Conservation (phyloP, 2,329 filamentous ascomycete genomes). For the Nemania diffusa region DNA sequence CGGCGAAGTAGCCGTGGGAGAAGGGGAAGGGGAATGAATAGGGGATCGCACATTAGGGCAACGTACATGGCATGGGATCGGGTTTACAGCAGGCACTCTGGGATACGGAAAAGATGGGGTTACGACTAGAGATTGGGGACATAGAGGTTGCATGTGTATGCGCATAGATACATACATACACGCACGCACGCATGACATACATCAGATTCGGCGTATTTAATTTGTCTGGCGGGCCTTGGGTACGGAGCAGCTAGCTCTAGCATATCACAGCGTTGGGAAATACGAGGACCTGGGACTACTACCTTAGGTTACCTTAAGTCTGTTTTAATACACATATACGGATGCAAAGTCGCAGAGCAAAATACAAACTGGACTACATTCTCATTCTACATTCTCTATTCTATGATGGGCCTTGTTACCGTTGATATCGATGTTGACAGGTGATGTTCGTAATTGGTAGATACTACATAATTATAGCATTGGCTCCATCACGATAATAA, state of each 20-base stretch:
- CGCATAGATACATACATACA: constrained; percentile 4
- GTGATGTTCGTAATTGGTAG: neutral
- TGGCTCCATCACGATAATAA: constrained; percentile 58
- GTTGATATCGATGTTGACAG: neutral
- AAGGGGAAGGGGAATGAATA: neutral
- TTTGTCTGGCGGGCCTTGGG: neutral
- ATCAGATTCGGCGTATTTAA: constrained; percentile 12
- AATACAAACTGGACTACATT: too few relatives aligned
- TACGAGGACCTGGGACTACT: neutral
- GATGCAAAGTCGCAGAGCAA: too few relatives aligned
- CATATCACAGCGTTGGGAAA: neutral
- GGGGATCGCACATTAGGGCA: neutral
- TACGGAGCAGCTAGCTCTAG: neutral
- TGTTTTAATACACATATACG: neutral
- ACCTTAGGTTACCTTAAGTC: neutral
- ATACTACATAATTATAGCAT: neutral
- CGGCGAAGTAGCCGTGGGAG: neutral
- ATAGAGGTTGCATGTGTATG: neutral
- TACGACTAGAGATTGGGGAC: neutral
- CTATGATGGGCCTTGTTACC: too few relatives aligned
- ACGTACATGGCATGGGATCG: neutral
- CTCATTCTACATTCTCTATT: neutral
- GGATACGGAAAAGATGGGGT: neutral
- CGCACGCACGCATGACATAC: neutral
- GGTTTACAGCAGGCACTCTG: neutral